Evolutionary conservation across 2,329 filamentous ascomycete species (phyloP).

Genomic region (Botrytis galanthina): DNA sequence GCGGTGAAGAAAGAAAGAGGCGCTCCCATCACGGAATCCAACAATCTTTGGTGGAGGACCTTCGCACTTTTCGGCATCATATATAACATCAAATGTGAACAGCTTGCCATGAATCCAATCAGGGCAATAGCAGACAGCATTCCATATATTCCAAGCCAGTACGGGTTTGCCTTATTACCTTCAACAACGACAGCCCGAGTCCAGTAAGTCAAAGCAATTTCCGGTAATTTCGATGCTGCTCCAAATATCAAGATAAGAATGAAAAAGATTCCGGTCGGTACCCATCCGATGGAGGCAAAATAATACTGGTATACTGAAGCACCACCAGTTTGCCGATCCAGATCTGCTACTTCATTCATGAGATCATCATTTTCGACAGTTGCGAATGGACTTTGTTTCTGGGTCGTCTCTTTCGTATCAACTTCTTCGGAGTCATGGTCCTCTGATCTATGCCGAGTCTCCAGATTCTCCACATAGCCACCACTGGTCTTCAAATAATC

Average conservation of each 20-base stretch:
- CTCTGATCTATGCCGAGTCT: conserved; percentile 21
- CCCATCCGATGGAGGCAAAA: conserved; percentile 32
- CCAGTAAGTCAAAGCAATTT: conserved; percentile 27
- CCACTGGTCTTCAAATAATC: conserved; percentile 35
- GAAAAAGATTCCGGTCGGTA: conserved; percentile 18
- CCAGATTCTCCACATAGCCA: conserved; percentile 30
- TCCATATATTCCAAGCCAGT: conserved; percentile 13
- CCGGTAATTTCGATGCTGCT: conserved; percentile 25
- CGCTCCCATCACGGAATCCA: conserved; percentile 46
- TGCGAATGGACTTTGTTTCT: not conserved
- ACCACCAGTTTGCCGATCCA: conserved; percentile 28
- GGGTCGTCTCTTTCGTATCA: not conserved
- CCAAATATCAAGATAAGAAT: conserved; percentile 19
- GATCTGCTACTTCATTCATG: not conserved
- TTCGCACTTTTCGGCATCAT: conserved; percentile 53
- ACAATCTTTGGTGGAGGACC: conserved; percentile 48
- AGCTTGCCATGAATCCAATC: conserved; percentile 1
- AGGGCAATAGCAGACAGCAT: conserved; percentile 12
- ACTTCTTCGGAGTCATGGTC: not conserved
- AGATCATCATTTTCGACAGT: conserved; percentile 10
- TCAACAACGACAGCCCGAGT: conserved; percentile 12
- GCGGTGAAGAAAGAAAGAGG: conserved; percentile 39
- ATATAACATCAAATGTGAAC: conserved; percentile 45
- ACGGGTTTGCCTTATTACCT: conserved; percentile 16
- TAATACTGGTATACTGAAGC: conserved; percentile 35